A percentile compares a stretch with the other conserved stretches of the same genome.
Evolutionary conservation across 345 rosid species (phyloP).

Genomic region (Eucalyptus lansdowneana): DNA sequence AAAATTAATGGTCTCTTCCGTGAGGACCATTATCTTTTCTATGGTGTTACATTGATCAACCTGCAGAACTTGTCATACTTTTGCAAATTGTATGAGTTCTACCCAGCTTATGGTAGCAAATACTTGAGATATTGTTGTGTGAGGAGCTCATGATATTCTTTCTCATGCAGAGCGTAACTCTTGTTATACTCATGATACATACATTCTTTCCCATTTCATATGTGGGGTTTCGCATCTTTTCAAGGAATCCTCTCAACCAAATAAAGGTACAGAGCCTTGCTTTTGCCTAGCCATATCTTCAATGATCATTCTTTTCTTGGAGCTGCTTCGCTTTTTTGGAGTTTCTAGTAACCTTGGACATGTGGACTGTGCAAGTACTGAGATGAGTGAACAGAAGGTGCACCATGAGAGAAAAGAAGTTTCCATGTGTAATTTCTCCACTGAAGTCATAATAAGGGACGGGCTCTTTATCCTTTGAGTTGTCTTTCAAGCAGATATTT

Average conservation of each 20-base stretch:
- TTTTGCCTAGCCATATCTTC: not conserved
- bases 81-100: not conserved
- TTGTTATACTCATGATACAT: constrained; percentile 43
- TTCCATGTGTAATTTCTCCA: not conserved
- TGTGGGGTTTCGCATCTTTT: constrained; percentile 58
- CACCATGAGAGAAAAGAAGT: not conserved
- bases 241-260: constrained; percentile 43
- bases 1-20: not conserved
- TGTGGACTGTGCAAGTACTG: not conserved
- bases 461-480: not conserved
- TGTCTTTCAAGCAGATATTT: not conserved
- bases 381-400: not conserved
- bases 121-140: not conserved
- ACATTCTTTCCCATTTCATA: constrained; percentile 62
- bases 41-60: not conserved
- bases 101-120: not conserved
- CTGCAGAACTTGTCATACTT: not conserved
- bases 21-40: not conserved
- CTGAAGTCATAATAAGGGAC: not conserved
- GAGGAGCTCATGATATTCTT: not conserved
- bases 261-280: constrained; percentile 39
- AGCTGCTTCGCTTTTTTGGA: not conserved
- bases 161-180: constrained; percentile 46
- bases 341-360: not conserved
- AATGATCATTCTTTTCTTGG: not conserved